A percentile compares a stretch with the other conserved stretches of the same genome.
These are phyloP conservation scores for Hirsutella minnesotensis DNA, from an alignment of 2,329 filamentous ascomycete genomes.

Conservation along the genomic window DNA sequence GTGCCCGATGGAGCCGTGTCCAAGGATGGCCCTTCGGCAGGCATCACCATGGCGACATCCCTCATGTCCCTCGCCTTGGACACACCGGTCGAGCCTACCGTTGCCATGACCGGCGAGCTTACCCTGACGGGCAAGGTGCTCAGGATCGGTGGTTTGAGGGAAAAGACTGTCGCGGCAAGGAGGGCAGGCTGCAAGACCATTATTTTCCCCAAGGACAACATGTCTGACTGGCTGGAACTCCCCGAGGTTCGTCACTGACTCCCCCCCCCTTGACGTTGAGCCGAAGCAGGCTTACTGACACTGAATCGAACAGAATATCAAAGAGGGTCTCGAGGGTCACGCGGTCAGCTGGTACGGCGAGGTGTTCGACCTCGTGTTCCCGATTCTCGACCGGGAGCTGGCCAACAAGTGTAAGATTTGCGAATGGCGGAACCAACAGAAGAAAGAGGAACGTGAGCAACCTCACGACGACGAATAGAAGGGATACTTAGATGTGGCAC, in stretches of 20 bases:
- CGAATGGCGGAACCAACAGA: conserved; percentile 39
- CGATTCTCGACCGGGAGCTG: conserved; percentile 58
- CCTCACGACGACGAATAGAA: conserved; percentile 22
- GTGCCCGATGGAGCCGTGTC: conserved; percentile 92
- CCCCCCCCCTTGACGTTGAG: not conserved
- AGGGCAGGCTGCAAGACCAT: conserved; percentile 86
- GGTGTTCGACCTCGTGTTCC: conserved; percentile 86
- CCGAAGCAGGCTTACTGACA: not conserved
- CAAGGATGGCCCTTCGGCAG: conserved; percentile 87
- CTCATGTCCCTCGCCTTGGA: conserved; percentile 77
- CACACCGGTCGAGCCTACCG: conserved; percentile 64
- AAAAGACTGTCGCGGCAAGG: conserved; percentile 94
- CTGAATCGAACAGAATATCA: conserved; percentile 66
- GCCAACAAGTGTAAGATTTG: conserved; percentile 63
- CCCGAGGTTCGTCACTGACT: conserved; percentile 62
- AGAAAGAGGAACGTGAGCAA: conserved; percentile 25
- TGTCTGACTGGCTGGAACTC: conserved; percentile 93
- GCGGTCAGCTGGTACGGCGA: conserved; percentile 90
- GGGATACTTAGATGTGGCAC: not conserved
- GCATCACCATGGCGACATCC: conserved; percentile 97
- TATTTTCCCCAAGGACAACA: conserved; percentile 90
- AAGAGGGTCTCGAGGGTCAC: conserved; percentile 84
- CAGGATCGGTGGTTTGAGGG: conserved; percentile 81
- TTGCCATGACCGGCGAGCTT: conserved; percentile 96
- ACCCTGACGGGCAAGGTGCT: conserved; percentile 96